Evolutionary conservation across 208 protist species (phyloP).

Genomic region (Acanthamoeba sp.): DNA sequence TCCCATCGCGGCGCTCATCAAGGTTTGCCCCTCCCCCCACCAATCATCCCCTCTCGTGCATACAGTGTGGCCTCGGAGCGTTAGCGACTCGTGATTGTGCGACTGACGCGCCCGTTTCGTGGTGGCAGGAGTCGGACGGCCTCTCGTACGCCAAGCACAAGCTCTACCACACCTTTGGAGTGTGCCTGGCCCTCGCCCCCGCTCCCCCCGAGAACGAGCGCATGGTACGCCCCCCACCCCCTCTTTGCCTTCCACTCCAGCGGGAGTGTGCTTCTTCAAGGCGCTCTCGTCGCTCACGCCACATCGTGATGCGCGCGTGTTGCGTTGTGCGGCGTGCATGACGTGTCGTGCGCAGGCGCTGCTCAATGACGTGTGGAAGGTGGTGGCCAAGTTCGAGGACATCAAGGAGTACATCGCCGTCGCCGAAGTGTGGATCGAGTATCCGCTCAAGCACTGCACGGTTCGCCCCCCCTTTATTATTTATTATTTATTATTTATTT

Average conservation of each 20-base stretch:
- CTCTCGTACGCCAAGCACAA: conserved; percentile 79
- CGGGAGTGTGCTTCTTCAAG: no score
- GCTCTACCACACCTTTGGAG: conserved; percentile 41
- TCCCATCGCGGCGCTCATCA: conserved; percentile 81
- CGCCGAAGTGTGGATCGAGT: conserved; percentile 91
- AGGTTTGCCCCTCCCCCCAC: conserved; percentile 58
- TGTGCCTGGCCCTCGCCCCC: conserved; percentile 31
- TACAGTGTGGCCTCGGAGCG: no score
- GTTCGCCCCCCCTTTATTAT: conserved; percentile 70
- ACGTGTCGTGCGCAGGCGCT: conserved; percentile 78
- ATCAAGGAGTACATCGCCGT: conserved; percentile 87
- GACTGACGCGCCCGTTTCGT: no score
- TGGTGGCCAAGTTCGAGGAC: conserved; percentile 82
- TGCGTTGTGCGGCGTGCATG: conserved; percentile 65
- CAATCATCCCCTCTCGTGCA: not conserved
- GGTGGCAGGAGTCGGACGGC: conserved; percentile 44
- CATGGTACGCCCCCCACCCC: not conserved
- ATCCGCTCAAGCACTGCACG: conserved; percentile 87
- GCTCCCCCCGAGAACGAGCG: not conserved
- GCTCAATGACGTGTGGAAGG: conserved; percentile 90
- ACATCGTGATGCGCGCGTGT: conserved; percentile 15
- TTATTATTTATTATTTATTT: not conserved
- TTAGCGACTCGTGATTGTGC: no score
- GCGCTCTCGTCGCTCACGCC: no score
- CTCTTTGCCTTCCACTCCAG: not conserved